Conservation (phyloP, 78 protist genomes). For the Dictyostelium purpureum region DNA sequence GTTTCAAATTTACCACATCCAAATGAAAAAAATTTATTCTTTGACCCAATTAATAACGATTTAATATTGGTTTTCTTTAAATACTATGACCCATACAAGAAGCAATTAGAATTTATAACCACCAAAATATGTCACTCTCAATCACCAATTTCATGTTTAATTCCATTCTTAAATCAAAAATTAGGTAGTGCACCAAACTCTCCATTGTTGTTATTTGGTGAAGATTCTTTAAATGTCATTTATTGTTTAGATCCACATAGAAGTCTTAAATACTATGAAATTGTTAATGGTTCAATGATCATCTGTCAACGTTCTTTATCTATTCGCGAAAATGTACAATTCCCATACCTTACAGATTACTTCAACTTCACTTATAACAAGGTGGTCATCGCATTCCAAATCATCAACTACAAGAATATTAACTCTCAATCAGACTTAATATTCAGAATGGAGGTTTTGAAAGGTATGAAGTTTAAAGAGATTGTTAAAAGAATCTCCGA, state of each 20-base stretch:
- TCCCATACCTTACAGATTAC: conserved; percentile 63
- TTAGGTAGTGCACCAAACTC: conserved; percentile 1
- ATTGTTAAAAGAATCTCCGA: conserved; percentile 50
- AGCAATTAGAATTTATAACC: conserved; percentile 17
- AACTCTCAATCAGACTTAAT: conserved; percentile 10
- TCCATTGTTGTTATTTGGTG: conserved; percentile 60
- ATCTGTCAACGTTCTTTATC: conserved; percentile 42
- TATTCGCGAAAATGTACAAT: conserved; percentile 20
- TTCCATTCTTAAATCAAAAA: conserved; percentile 62
- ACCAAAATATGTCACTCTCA: conserved; percentile 33
- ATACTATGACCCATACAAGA: conserved; percentile 57
- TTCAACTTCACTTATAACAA: conserved; percentile 64
- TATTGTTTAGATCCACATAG: conserved; percentile 53
- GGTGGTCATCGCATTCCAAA: conserved; percentile 48
- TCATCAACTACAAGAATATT: conserved; percentile 48
- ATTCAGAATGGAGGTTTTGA: conserved; percentile 39
- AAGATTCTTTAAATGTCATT: conserved; percentile 39
- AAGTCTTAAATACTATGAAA: conserved; percentile 44
- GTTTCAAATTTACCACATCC: conserved; percentile 58
- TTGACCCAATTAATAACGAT: conserved; percentile 59
- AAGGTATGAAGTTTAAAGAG: conserved; percentile 55
- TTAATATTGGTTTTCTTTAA: conserved; percentile 47
- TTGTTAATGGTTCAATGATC: conserved; percentile 52
- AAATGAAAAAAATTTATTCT: conserved; percentile 69
- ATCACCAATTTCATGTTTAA: conserved; percentile 14